phyloP scores from a whole-genome alignment of 192 early-diverging fungal species.

The Allomyces arbusculus region DNA sequence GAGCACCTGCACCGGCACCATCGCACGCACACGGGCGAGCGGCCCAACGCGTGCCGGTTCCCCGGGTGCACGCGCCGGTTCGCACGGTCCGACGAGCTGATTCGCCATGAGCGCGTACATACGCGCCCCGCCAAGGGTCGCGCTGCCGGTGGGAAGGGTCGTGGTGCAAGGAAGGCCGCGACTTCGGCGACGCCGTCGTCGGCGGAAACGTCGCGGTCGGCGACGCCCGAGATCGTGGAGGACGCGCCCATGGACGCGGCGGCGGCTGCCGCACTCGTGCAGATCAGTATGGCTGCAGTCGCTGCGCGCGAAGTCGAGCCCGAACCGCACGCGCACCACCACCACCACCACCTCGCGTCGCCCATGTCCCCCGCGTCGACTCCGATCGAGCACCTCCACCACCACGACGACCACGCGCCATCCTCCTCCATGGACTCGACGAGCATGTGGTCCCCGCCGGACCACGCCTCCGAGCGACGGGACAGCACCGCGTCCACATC shows the following conservation, averaged over 20 bases:
- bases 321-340: no score
- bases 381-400: no score
- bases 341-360: no score
- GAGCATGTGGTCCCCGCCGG: no score
- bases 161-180: not conserved
- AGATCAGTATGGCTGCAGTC: not conserved
- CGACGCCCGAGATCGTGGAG: no score
- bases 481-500: no score
- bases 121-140: constrained; percentile 7
- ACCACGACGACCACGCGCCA: no score
- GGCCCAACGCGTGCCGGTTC: constrained; percentile 54
- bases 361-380: no score
- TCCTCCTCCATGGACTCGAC: no score
- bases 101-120: constrained; percentile 44
- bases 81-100: constrained; percentile 56
- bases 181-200: not conserved
- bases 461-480: no score
- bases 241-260: no score
- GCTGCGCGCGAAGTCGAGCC: not conserved
- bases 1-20: constrained; percentile 66
- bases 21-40: constrained; percentile 70
- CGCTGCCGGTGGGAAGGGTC: not conserved
- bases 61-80: constrained; percentile 61
- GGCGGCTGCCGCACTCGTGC: not conserved
- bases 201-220: not conserved